A percentile compares a stretch with the other conserved stretches of the same genome.
phyloP scores from a whole-genome alignment of 2,329 filamentous ascomycete species.

The Truncatella angustata region DNA sequence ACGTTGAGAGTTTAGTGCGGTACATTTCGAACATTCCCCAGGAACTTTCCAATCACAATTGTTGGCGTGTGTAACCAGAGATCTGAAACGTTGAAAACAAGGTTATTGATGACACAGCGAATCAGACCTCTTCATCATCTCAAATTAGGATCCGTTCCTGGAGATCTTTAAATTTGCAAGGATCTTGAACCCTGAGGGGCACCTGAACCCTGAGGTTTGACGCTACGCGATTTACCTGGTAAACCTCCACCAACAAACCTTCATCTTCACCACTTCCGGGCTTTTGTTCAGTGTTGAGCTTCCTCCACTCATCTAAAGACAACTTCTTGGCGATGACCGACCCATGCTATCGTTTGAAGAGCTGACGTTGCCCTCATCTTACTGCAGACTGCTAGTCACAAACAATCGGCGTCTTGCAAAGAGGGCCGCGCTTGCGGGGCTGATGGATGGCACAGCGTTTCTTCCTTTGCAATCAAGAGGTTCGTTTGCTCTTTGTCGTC shows the following conservation, averaged over 20 bases:
- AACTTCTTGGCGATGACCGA: background rate
- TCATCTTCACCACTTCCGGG: background rate
- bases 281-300: background rate
- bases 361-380: conserved; percentile 2
- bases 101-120: background rate
- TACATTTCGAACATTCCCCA: too few relatives aligned
- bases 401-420: background rate
- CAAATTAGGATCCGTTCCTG: conserved; percentile 4
- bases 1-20: too few relatives aligned
- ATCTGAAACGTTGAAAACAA: conserved; percentile 1
- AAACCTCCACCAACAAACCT: background rate
- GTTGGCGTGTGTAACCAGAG: background rate
- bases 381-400: background rate
- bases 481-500: background rate
- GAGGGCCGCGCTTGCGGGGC: background rate
- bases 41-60: background rate
- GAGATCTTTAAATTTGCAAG: background rate
- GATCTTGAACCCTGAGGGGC: background rate
- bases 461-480: background rate
- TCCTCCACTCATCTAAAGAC: background rate
- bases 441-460: background rate
- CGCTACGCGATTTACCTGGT: background rate
- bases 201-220: background rate
- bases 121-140: background rate
- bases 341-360: background rate